phyloP scores from a whole-genome alignment of 2,329 filamentous ascomycete species.

The Phyllosticta capitalensis region DNA sequence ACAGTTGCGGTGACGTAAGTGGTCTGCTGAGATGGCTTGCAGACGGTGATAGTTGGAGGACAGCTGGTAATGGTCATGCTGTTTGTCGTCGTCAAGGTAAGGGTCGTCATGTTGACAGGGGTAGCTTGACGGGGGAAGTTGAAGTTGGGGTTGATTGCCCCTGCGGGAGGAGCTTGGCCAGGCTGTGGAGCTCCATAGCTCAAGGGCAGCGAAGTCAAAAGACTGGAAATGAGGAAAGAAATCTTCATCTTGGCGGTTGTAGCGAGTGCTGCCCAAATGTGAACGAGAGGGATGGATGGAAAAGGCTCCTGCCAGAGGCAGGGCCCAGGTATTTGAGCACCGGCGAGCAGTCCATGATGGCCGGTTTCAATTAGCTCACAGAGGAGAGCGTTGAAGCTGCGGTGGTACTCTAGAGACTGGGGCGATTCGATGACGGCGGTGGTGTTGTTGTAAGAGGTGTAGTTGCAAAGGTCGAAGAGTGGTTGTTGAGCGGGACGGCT shows the following conservation, averaged over 20 bases:
- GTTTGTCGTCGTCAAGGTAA: conserved; percentile 6
- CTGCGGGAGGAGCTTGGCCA: not conserved
- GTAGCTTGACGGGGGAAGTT: not conserved
- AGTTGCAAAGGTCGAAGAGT: not conserved
- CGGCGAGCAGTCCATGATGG: not conserved
- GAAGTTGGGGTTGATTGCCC: not conserved
- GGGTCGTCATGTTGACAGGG: not conserved
- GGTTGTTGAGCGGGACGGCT: not conserved
- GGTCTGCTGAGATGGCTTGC: conserved; percentile 14
- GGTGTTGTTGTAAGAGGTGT: not conserved
- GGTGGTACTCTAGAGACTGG: not conserved
- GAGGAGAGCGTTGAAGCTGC: not conserved
- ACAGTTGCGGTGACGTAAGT: conserved; percentile 13
- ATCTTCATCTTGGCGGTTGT: not conserved
- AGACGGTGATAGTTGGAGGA: conserved; percentile 16
- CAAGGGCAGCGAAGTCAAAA: not conserved
- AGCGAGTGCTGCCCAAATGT: not conserved
- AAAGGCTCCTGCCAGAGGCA: not conserved
- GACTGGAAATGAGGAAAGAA: not conserved
- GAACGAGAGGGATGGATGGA: not conserved
- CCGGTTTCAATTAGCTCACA: not conserved
- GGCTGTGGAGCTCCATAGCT: not conserved
- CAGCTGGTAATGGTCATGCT: conserved; percentile 18
- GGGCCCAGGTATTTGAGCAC: not conserved
- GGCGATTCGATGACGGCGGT: not conserved